A percentile compares a stretch with the other conserved stretches of the same genome.
phyloP scores from a whole-genome alignment of 768 basidiomycete species.

The Inosperma sp. region DNA sequence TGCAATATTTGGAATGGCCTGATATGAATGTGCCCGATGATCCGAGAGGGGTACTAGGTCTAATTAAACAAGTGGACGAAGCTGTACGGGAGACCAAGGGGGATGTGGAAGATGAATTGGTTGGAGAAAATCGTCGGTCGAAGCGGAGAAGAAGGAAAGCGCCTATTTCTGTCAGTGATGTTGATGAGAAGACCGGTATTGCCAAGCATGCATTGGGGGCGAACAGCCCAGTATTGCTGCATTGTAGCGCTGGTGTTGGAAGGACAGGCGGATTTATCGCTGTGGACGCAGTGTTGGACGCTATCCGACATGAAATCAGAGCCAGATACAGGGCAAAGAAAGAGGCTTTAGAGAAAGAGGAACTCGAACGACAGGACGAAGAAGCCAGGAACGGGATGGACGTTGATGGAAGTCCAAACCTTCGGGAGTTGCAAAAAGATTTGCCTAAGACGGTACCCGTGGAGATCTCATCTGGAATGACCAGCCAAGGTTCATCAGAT shows the following conservation, averaged over 20 bases:
- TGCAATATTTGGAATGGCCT: conserved; percentile 95
- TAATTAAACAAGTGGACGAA: conserved; percentile 67
- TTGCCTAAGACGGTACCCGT: conserved; percentile 5
- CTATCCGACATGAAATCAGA: conserved; percentile 55
- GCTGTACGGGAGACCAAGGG: conserved; percentile 35
- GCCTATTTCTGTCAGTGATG: conserved; percentile 28
- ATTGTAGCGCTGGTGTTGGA: conserved; percentile 94
- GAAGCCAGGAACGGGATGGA: no score
- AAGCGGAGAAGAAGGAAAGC: conserved; percentile 7
- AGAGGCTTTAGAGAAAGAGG: not conserved
- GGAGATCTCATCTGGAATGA: not conserved
- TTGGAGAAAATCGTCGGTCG: conserved; percentile 6
- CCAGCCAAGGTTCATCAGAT: not conserved
- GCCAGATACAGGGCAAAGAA: not conserved
- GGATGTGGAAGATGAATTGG: conserved; percentile 12
- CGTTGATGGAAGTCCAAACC: conserved; percentile 19
- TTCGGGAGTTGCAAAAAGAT: not conserved
- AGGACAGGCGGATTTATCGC: conserved; percentile 93
- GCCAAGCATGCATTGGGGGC: conserved; percentile 45
- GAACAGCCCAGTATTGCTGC: conserved; percentile 65
- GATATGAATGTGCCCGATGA: conserved; percentile 94
- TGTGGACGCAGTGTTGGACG: conserved; percentile 81
- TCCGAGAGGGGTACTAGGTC: conserved; percentile 64
- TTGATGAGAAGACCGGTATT: conserved; percentile 56
- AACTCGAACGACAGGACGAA: conserved; percentile 12